Base-by-base conservation (phyloP, 768 basidiomycete genomes). In the Leccinum incarnatum region DNA sequence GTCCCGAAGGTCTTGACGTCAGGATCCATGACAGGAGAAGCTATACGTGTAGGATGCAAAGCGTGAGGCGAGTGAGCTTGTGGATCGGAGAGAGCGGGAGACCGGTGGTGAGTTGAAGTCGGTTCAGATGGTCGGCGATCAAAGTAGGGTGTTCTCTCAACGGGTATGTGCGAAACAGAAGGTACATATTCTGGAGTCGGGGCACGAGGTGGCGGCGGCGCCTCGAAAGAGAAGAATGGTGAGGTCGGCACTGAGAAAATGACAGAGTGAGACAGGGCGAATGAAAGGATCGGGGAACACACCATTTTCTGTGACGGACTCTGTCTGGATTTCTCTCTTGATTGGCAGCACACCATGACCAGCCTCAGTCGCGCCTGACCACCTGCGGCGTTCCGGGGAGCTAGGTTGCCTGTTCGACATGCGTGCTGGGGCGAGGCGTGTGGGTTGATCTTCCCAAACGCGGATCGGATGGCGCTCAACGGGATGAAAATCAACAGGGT, bases 371-470 rank as follows among this genome's bases (percentile, higher is more conserved):
- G 32, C 17, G 40, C 14, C 30, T 8, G n/a, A 40, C 55, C 54
- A 57, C 9, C 42, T 10, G 34, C n/a, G 34, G 9, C n/a, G 19
- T 30, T 60, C 50, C 9, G 21, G 5, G 25, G 46, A 51, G 42
- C 12, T 40, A 45, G 34, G 51, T 14, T 34, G 14, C 30, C 58
- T 45, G 56, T 12, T 19, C 48, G 46, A 14, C 17, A 51, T 30
- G 29, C 30, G 55, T 46, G 51, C 29, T 14, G 61, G 66, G 12
- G 64, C 62, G 58, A 66, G 46, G 29, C 53, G 67, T 29, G 48
- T 50, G 2, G 62, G 57, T 37, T 54, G 62, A 5, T 67, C 68
- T 60, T 69, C 68, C 68, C 68, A 69, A 52, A 69, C 65, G n/a
- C 68, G 69, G 36, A 67, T 59, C 51, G 69, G 69, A 30, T 62